Evolutionary conservation across 2,329 filamentous ascomycete species (phyloP), one percentile per base, ranked within the genome.

Genomic region (Nectriaceae sp.): DNA sequence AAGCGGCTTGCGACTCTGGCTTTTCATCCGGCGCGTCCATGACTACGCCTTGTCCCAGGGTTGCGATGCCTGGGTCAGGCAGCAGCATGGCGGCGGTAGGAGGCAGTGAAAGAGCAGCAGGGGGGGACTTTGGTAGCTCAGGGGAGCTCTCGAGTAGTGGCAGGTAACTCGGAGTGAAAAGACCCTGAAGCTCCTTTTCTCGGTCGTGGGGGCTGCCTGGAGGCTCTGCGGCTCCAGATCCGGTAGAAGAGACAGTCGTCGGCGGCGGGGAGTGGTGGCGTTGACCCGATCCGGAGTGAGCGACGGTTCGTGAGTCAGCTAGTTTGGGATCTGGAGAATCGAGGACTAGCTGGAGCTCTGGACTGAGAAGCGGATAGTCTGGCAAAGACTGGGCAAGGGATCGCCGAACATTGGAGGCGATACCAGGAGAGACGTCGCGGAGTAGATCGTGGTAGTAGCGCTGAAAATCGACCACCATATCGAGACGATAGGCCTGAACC

Each of bases 161-260:
- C 46, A 87, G 74, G 60, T 80, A 87, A 52, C 70, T 78, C 21
- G 83, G 83, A 29, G 78, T 85, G 61, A 87, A 86, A 50, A 87
- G 68, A 52, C 83, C 83, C 54, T 77, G 76, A 54, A 87, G 78
- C 56, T 85, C 82, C 61, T 71, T 70, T 56, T 85, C 81, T 50
- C 79, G 33, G 49, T 79, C 77, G 67, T 78, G 78, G 42, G 75
- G 74, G 59, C 72, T 75, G 55, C 70, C 61, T 42, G 70, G 69
- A 54, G 63, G 56, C 54, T 63, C 63, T 57, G 57, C 60, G 19
- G 46, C 41, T 36, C 22, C 41, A 47, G 59, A 58, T 57, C 54
- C 57, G 56, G 64, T 52, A 52, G 50, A 49, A 60, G 60, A 56
- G 56, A 50, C 55, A 57, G 58, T 55, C 46, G 64, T 54, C 56